Evolutionary conservation across 2,329 filamentous ascomycete species (phyloP), one percentile per base, ranked within the genome.

Genomic region (Colletotrichum kahawae): DNA sequence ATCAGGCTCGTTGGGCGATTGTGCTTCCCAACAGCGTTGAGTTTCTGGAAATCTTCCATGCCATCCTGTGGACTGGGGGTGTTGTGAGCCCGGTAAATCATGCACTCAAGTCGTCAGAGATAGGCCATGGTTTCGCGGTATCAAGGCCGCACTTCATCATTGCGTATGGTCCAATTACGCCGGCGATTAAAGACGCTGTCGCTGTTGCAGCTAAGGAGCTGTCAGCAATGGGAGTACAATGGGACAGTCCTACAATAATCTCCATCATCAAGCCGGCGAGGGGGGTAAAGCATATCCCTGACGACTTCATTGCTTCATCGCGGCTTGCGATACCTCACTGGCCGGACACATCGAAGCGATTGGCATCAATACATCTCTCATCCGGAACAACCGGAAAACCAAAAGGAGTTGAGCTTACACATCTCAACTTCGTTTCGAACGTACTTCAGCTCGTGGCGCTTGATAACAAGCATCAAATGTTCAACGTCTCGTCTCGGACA

Each of bases 361-460:
- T 85, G 7, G 85, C 85, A 5, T 84, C 84, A 2, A 85, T 86
- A 24, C 84, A 86, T 63, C 76, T 81, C 12, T 81, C 80, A 1
- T 71, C 85, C 82, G 96, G 96, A 9, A 98, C 96, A 0, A 98
- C 96, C 0, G 96, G 96, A 3, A 86, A 95, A 66, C 96, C 96
- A 0, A 98, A 98, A 84, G 96, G 96, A 18, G 96, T 98, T 16
- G 94, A 95, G 90, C 88, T 98, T 36, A 94, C 92, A 9, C 96
- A 98, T 84, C 84, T 86, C 77, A 98, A 98, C 82, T 92, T 98
- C 75, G 90, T 97, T 13, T 87, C 95, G 74, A 98, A 98, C 82
- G 12, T 80, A 4, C 62, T 77, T 27, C 85, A 87, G 54, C 84
- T 86, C n/a, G 77, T 84, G 12, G 77, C 81, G 0, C 82, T 85